Base-by-base conservation (phyloP, 306 rosid genomes). In the Heteromeles arbutifolia region DNA sequence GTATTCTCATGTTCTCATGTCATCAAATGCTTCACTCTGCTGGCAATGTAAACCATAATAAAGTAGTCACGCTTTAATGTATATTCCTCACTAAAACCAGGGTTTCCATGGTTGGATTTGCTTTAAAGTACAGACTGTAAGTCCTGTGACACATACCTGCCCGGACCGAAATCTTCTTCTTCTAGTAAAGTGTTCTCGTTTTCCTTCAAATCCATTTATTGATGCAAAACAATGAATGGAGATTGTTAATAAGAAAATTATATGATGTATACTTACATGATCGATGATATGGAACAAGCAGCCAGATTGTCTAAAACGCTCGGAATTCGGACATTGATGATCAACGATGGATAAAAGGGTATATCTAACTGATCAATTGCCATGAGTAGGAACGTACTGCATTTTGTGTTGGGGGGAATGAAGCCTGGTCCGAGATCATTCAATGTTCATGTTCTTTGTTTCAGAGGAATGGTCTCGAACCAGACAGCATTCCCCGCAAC, bases 361-460 rank as follows among this genome's bases (percentile, higher is more conserved):
- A n/a, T 54, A 54, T 54, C 24, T 21, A 54, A 54, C 59, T 21
- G 59, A 21, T 54, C 59, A 48, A 48, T 48, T 15, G 4, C 59
- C 59, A 8, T 54, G 6, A 12, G 63, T n/a, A 22, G 63, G 63
- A 57, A 58, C 14, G 50, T 15, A 53, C 72, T 41, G 26, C 5
- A 56, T 70, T 34, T 77, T 39, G 71, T 80, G 96, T 48, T 91
- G 83, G 84, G 96, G 94, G 98, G 98, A 91, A 94, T 91, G 98
- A 94, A 94, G 98, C 97, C 98, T 91, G 97, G 98, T 91, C 98
- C 97, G 96, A 95, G 81, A 90, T 89, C 93, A 85, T 80, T 86
- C 84, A 17, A 18, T 28, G 10, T 4, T 6, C 21, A 6, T 24
- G 62, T 8, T 48, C 31, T 67, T 50, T 18, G 64, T 77, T 85